phyloP scores from a whole-genome alignment of 768 basidiomycete genomes.

The Lyophyllum atratum region DNA sequence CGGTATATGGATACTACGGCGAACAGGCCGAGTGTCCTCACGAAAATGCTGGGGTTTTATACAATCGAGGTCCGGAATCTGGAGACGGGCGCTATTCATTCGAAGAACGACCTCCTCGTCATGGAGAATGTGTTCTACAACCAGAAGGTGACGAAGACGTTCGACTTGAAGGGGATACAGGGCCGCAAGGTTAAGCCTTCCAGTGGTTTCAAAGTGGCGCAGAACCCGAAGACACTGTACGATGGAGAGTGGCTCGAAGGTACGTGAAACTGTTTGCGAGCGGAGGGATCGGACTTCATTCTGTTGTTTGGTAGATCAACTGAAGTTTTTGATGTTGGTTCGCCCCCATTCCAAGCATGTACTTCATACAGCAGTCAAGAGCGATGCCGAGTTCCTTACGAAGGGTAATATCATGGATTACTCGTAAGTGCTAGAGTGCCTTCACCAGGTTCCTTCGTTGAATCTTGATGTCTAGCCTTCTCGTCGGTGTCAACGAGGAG shows the following conservation, averaged over 20 bases:
- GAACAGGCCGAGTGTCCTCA: conserved; percentile 65
- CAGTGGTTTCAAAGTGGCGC: conserved; percentile 31
- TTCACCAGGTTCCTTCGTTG: not conserved
- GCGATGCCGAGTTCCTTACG: conserved; percentile 74
- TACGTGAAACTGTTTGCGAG: conserved; percentile 22
- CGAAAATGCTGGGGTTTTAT: conserved; percentile 83
- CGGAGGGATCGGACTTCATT: not conserved
- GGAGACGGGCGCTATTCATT: conserved; percentile 63
- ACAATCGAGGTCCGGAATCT: conserved; percentile 76
- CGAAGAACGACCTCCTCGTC: conserved; percentile 74
- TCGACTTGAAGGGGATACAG: conserved; percentile 84
- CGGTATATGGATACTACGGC: conserved; percentile 73
- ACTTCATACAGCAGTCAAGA: conserved; percentile 65
- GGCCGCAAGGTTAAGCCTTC: conserved; percentile 67
- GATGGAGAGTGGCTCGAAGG: conserved; percentile 89
- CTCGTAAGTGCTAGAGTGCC: conserved; percentile 49
- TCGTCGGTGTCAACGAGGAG: conserved; percentile 72
- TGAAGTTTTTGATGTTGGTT: conserved; percentile 62
- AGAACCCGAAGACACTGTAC: conserved; percentile 60
- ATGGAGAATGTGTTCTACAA: conserved; percentile 87
- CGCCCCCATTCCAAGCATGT: conserved; percentile 75
- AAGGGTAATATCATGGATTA: conserved; percentile 87
- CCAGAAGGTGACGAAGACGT: conserved; percentile 66
- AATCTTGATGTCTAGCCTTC: conserved; percentile 42
- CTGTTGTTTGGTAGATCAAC: conserved; percentile 49